phyloP scores from a whole-genome alignment of 139 green algal genomes.

The Chlamydomonas sphaeroides region DNA sequence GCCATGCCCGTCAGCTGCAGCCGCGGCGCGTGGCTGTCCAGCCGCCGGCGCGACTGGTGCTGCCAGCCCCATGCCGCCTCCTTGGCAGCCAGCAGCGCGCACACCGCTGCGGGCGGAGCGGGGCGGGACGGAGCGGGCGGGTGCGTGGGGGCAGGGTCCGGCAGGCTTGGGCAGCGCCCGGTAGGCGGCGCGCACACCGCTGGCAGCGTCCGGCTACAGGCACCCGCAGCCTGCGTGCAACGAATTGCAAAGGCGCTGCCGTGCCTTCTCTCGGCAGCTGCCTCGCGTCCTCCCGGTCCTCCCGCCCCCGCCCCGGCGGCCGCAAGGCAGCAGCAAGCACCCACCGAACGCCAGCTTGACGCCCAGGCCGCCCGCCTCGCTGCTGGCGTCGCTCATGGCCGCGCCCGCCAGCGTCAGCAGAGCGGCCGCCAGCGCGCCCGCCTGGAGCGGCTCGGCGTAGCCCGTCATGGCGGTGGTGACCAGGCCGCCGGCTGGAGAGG shows the following conservation, averaged over 20 bases:
- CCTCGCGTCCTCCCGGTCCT: background rate
- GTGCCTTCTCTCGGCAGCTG: too few species aligned
- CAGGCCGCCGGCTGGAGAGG: slow-evolving; percentile 55
- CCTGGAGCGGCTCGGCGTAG: slow-evolving; percentile 25
- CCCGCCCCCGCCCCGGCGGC: background rate
- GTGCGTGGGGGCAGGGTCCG: background rate
- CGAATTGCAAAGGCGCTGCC: too few species aligned
- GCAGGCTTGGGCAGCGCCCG: too few species aligned
- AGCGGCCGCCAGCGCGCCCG: slow-evolving; percentile 35
- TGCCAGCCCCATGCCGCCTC: slow-evolving; percentile 29
- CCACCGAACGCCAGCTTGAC: slow-evolving; percentile 61
- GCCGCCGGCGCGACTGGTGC: background rate
- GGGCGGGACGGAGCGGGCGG: background rate
- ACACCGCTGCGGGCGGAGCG: slow-evolving; percentile 23
- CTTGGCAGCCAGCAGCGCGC: slow-evolving; percentile 34
- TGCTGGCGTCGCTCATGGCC: slow-evolving; percentile 58
- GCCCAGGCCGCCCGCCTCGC: slow-evolving; percentile 40
- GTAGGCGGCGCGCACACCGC: too few species aligned
- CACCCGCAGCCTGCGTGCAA: too few species aligned
- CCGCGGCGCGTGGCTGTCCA: background rate
- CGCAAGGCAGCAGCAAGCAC: too few species aligned
- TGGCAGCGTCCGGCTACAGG: too few species aligned
- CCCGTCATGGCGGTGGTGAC: slow-evolving; percentile 16
- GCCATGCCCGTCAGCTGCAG: slow-evolving; percentile 35
- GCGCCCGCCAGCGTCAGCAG: slow-evolving; percentile 42